These are phyloP conservation scores for Arxiozyma slooffiae DNA, from an alignment of 1,139 yeast species.

Conservation along the genomic window DNA sequence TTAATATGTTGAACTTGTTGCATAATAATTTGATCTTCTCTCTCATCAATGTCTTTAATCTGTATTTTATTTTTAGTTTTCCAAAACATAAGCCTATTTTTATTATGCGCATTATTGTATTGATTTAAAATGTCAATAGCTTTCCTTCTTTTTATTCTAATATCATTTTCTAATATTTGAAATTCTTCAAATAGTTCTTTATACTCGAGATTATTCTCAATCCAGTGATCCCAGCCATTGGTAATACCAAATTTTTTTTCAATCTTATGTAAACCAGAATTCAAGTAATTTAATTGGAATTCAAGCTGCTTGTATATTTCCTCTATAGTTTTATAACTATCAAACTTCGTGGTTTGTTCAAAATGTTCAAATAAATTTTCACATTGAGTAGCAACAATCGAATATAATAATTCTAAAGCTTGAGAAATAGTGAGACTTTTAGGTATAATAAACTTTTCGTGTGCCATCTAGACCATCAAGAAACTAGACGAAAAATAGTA, in stretches of 20 bases:
- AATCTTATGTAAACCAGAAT: conserved; percentile 21
- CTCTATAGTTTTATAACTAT: conserved; percentile 10
- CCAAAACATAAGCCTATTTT: conserved; percentile 1
- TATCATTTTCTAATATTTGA: conserved; percentile 24
- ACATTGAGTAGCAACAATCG: conserved; percentile 21
- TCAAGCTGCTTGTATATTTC: conserved; percentile 14
- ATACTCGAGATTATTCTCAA: conserved; percentile 11
- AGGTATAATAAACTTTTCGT: conserved; percentile 26
- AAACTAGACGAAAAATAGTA: too few relatives aligned
- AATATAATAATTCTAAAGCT: conserved; percentile 22
- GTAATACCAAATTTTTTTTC: conserved; percentile 16
- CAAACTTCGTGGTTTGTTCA: neutral
- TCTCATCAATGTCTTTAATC: conserved; percentile 8
- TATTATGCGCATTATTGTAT: neutral
- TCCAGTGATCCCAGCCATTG: conserved; percentile 9
- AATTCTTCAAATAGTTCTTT: conserved; percentile 18
- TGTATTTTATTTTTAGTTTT: neutral
- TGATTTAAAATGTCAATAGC: conserved; percentile 5
- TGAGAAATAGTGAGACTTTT: conserved; percentile 23
- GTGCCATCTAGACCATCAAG: conserved; percentile 14
- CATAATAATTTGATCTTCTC: conserved; percentile 15
- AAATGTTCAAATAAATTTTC: conserved; percentile 12
- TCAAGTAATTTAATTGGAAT: conserved; percentile 15
- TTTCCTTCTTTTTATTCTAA: conserved; percentile 17
- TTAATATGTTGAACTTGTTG: conserved; percentile 18